Evolutionary conservation across 495 filamentous ascomycete species (phyloP), one percentile per base, ranked within the genome.

Genomic region (Penicillium egyptiacum): DNA sequence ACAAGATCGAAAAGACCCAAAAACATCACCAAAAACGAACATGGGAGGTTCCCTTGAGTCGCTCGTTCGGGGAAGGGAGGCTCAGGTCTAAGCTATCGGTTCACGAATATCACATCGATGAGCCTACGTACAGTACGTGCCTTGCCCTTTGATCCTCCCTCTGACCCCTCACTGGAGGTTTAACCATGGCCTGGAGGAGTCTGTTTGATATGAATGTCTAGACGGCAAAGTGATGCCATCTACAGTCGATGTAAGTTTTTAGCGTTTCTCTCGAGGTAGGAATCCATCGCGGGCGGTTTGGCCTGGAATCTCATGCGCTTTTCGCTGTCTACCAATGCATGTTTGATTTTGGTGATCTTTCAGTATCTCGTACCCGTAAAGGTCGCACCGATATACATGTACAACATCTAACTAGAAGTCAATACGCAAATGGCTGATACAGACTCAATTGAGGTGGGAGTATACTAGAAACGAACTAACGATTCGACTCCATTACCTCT

Each of bases 221-320:
- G 33, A 31, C 11, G 58, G 35, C 25, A 49, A 43, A 46, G 50
- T 48, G 26, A 57, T 59, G 52, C 25, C 39, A 61, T 62, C 43
- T 53, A 52, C 39, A 17, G 50, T 45, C 41, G 45, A 61, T 59
- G 64, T 67, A 62, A 64, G 64, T 66, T 49, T 61, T 51, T 53
- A 49, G 43, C 53, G 43, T 46, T 52, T 59, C 58, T 53, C 54
- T 59, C 28, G 50, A 65, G 56, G 53, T 62, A 65, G 62, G 59
- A 53, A 49, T 53, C 33, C 40, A 47, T 44, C 26, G 20, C 26
- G 22, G 49, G 45, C 35, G 42, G 43, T 57, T 17, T 16, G 9
- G 28, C 41, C 25, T 23, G 14, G 22, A 11, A 22, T 31, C 8
- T 41, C 46, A 26, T 44, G 7, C 17, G 28, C 4, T 43, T 12